Evolutionary conservation across 495 filamentous ascomycete species (phyloP).

Genomic region (Xylaria nigripes): DNA sequence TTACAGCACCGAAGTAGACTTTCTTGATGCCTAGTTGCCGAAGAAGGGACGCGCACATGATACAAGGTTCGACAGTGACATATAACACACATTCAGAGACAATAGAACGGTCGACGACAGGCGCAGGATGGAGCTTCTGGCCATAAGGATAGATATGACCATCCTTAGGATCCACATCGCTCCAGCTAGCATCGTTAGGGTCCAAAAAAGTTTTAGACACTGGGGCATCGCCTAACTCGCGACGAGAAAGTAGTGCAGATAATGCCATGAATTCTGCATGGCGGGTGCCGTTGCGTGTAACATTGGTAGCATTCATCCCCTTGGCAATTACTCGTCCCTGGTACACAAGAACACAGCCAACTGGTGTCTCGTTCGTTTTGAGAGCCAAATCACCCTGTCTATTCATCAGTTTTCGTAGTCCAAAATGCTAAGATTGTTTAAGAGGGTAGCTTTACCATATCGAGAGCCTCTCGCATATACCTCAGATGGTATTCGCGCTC

Average conservation of each 20-base stretch:
- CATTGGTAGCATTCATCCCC: slow-evolving; percentile 95
- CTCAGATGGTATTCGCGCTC: slow-evolving; percentile 37
- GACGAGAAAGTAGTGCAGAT: slow-evolving; percentile 40
- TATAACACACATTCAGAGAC: slow-evolving; percentile 73
- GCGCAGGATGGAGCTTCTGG: slow-evolving; percentile 40
- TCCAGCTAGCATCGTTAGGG: slow-evolving; percentile 27
- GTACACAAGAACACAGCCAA: slow-evolving; percentile 88
- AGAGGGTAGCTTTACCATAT: slow-evolving; percentile 47
- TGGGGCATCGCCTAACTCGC: not conserved
- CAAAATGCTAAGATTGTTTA: not conserved
- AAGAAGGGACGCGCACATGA: slow-evolving; percentile 95
- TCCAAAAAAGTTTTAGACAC: slow-evolving; percentile 13
- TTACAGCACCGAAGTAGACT: slow-evolving; percentile 90
- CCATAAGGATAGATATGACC: slow-evolving; percentile 43
- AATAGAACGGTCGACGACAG: slow-evolving; percentile 41
- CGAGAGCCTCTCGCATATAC: slow-evolving; percentile 64
- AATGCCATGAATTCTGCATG: slow-evolving; percentile 93
- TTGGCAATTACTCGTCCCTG: slow-evolving; percentile 62
- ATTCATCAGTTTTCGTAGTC: slow-evolving; percentile 8
- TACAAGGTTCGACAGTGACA: slow-evolving; percentile 93
- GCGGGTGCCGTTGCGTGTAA: slow-evolving; percentile 75
- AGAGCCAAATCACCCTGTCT: slow-evolving; percentile 70
- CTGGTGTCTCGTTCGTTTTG: slow-evolving; percentile 79
- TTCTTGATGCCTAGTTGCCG: slow-evolving; percentile 71
- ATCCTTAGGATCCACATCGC: slow-evolving; percentile 35